Evolutionary conservation across 345 rosid genomes (phyloP).

Genomic region (Draba incana): DNA sequence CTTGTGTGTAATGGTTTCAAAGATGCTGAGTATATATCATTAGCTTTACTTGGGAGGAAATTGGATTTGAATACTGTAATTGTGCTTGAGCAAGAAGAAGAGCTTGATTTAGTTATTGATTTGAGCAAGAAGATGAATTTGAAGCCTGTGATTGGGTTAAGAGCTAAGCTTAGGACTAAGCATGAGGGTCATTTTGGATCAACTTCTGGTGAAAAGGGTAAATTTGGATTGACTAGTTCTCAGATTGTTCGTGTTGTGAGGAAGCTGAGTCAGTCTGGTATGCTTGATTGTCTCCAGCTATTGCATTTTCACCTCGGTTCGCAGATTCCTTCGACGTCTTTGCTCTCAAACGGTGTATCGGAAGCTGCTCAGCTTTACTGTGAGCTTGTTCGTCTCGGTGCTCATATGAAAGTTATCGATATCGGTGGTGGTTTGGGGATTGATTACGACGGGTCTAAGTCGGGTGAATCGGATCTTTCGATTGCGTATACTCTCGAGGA

Average conservation of each 20-base stretch:
- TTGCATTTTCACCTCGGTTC: constrained; percentile 96
- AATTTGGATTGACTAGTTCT: constrained; percentile 77
- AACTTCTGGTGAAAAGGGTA: constrained; percentile 95
- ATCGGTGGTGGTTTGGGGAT: constrained; percentile 95
- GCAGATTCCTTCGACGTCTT: constrained; percentile 77
- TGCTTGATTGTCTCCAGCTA: constrained; percentile 86
- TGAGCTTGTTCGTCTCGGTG: constrained; percentile 90
- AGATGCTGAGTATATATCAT: constrained; percentile 76
- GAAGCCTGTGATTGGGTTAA: constrained; percentile 74
- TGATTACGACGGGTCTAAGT: constrained; percentile 93
- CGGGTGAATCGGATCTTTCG: constrained; percentile 81
- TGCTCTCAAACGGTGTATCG: constrained; percentile 73
- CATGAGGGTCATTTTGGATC: constrained; percentile 96
- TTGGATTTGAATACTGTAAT: constrained; percentile 74
- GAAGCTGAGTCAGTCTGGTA: constrained; percentile 62
- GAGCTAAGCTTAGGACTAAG: constrained; percentile 98
- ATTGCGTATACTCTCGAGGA: constrained; percentile 83
- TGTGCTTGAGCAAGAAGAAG: constrained; percentile 94
- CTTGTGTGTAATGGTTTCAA: constrained; percentile 91
- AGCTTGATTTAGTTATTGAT: constrained; percentile 76
- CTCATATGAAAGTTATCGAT: constrained; percentile 76
- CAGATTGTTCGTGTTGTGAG: constrained; percentile 79
- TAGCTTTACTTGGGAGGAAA: constrained; percentile 76
- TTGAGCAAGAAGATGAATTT: constrained; percentile 66
- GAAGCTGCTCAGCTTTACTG: constrained; percentile 95